Percentiles rank a stretch among this genome's conserved stretches.
Conservation (phyloP, 768 basidiomycete species). For the Boletellus emodensis region DNA sequence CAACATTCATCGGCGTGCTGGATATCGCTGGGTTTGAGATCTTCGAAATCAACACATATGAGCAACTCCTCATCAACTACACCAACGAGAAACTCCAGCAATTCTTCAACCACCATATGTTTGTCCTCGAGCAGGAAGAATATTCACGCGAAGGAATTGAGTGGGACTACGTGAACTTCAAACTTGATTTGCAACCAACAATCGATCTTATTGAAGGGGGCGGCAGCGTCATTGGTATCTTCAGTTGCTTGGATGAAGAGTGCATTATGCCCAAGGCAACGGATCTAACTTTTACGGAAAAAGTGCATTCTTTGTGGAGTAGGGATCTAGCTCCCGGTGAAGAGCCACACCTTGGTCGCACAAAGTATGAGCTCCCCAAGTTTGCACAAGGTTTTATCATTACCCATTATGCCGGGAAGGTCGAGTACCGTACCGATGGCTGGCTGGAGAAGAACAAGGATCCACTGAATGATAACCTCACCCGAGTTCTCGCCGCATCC, state of each 20-base stretch:
- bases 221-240: constrained; percentile 70
- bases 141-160: constrained; percentile 94
- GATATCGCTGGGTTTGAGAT: constrained; percentile 99
- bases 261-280: constrained; percentile 99
- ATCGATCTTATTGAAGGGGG: constrained; percentile 95
- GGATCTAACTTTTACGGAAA: constrained; percentile 91
- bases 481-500: constrained; percentile 80
- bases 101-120: constrained; percentile 99
- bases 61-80: constrained; percentile 97
- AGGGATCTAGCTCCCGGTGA: constrained; percentile 39
- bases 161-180: constrained; percentile 98
- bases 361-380: constrained; percentile 81
- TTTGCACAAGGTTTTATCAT: constrained; percentile 95
- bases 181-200: constrained; percentile 94
- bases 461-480: constrained; percentile 93
- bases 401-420: constrained; percentile 93
- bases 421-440: constrained; percentile 92
- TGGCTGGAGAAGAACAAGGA: constrained; percentile 99
- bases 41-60: constrained; percentile 90
- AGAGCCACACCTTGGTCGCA: constrained; percentile 64
- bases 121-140: constrained; percentile 98
- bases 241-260: constrained; percentile 93
- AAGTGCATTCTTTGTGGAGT: constrained; percentile 77
- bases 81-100: constrained; percentile 99
- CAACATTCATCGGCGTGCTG: constrained; percentile 94